Evolutionary conservation across 768 basidiomycete species (phyloP).

Genomic region (Suillus decipiens): DNA sequence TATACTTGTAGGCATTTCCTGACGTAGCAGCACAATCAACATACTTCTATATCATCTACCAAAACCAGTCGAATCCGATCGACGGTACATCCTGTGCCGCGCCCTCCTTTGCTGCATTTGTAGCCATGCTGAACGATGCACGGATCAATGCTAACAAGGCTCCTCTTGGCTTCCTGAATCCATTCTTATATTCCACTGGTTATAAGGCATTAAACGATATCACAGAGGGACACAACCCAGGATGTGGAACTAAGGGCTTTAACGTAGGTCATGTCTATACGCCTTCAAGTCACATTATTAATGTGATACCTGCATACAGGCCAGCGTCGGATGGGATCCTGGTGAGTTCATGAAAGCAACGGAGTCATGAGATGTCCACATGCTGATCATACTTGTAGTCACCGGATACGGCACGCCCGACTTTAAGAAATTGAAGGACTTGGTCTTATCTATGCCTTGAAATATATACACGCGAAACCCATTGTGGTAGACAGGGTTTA

Average conservation of each 20-base stretch:
- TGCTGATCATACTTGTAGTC: slow-evolving; percentile 33
- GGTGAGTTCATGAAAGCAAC: slow-evolving; percentile 36
- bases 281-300: neutral
- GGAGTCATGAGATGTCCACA: slow-evolving; percentile 7
- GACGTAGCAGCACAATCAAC: slow-evolving; percentile 66
- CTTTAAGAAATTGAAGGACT: slow-evolving; percentile 44
- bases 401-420: slow-evolving; percentile 61
- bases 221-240: slow-evolving; percentile 49
- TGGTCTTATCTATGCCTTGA: slow-evolving; percentile 30
- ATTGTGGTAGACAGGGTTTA: neutral
- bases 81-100: slow-evolving; percentile 68
- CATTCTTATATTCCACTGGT: slow-evolving; percentile 50
- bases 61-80: slow-evolving; percentile 40
- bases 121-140: slow-evolving; percentile 67
- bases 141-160: slow-evolving; percentile 43
- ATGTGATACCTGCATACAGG: slow-evolving; percentile 28
- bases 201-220: slow-evolving; percentile 3
- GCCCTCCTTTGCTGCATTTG: slow-evolving; percentile 64
- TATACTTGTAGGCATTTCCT: slow-evolving; percentile 48
- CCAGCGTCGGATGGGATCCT: slow-evolving; percentile 60
- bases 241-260: slow-evolving; percentile 66
- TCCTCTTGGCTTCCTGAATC: slow-evolving; percentile 69
- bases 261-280: slow-evolving; percentile 47
- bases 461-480: neutral
- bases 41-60: slow-evolving; percentile 49